These are phyloP conservation scores for Nakaseomyces uthaithaninus DNA, from an alignment of 1,139 yeast species.

Conservation along the genomic window DNA sequence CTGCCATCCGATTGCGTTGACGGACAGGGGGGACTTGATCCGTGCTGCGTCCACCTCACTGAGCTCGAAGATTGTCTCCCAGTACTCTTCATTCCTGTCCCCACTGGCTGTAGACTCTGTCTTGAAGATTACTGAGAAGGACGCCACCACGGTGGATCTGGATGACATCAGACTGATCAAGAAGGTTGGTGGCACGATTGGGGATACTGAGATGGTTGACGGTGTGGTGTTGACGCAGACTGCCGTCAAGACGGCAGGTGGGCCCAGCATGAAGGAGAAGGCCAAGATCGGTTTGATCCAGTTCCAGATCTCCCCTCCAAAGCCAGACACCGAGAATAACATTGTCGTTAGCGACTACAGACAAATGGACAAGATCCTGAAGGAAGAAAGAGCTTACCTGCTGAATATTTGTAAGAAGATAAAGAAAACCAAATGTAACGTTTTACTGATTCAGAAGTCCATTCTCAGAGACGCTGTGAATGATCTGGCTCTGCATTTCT, in stretches of 20 bases:
- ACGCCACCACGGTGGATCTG: slow-evolving; percentile 68
- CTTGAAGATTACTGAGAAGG: slow-evolving; percentile 57
- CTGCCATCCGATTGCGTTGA: slow-evolving; percentile 68
- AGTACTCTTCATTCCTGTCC: slow-evolving; percentile 73
- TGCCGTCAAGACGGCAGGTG: slow-evolving; percentile 85
- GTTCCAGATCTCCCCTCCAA: slow-evolving; percentile 96
- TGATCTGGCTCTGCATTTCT: slow-evolving; percentile 89
- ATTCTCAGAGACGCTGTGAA: slow-evolving; percentile 95
- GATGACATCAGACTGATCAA: slow-evolving; percentile 82
- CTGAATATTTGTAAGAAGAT: slow-evolving; percentile 91
- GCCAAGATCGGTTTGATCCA: slow-evolving; percentile 89
- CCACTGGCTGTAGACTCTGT: slow-evolving; percentile 96
- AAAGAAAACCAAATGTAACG: slow-evolving; percentile 95
- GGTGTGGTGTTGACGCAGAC: slow-evolving; percentile 92
- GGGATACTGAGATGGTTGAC: slow-evolving; percentile 85
- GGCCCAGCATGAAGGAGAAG: slow-evolving; percentile 92
- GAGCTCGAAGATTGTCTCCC: slow-evolving; percentile 91
- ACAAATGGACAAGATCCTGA: slow-evolving; percentile 96
- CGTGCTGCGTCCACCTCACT: slow-evolving; percentile 93
- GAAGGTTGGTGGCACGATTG: slow-evolving; percentile 96
- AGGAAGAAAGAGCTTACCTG: slow-evolving; percentile 93
- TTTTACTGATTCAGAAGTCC: slow-evolving; percentile 84
- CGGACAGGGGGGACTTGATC: slow-evolving; percentile 71
- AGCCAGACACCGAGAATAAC: slow-evolving; percentile 97
- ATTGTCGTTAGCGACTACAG: slow-evolving; percentile 96